A percentile compares a stretch with the other conserved stretches of the same genome.
phyloP scores from a whole-genome alignment of 306 rosid genomes.

The Alnus glutinosa region DNA sequence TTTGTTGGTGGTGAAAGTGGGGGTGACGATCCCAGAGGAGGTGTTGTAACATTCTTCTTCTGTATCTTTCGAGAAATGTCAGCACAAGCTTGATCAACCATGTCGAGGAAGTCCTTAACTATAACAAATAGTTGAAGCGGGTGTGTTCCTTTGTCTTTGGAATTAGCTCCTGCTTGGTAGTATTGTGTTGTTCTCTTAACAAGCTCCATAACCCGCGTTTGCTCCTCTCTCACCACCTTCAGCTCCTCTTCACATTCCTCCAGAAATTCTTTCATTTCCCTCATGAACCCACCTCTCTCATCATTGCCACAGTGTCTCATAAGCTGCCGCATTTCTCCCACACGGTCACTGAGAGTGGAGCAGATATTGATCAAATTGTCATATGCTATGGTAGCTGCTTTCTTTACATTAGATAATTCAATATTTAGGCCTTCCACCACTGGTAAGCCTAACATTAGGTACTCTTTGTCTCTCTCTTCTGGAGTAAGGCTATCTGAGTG shows the following conservation, averaged over 20 bases:
- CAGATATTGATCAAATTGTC: conserved; percentile 43
- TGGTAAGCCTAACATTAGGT: conserved; percentile 44
- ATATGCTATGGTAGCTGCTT: conserved; percentile 63
- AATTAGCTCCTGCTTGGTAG: conserved; percentile 53
- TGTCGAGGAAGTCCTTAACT: conserved; percentile 65
- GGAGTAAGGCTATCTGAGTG: conserved; percentile 1
- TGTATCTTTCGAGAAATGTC: conserved; percentile 48
- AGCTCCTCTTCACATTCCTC: conserved; percentile 74
- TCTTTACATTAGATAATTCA: conserved; percentile 64
- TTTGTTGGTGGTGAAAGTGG: conserved; percentile 55
- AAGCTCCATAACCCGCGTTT: conserved; percentile 53
- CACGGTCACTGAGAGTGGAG: conserved; percentile 42
- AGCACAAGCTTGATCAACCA: conserved; percentile 57
- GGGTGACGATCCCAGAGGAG: conserved; percentile 32
- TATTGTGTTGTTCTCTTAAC: conserved; percentile 70
- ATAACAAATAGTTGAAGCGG: conserved; percentile 63
- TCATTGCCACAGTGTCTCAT: conserved; percentile 38
- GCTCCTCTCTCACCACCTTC: conserved; percentile 56
- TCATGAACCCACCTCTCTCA: conserved; percentile 49
- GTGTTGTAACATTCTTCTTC: conserved; percentile 38
- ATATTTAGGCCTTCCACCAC: conserved; percentile 46
- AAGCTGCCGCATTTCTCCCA: conserved; percentile 43
- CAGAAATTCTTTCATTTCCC: conserved; percentile 61
- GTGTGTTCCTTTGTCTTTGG: conserved; percentile 41
- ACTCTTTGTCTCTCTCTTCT: conserved; percentile 48